Percentiles rank a stretch among this genome's conserved stretches.
These are phyloP conservation scores for Escovopsis sp. DNA, from an alignment of 2,329 filamentous ascomycete species.

Conservation along the genomic window DNA sequence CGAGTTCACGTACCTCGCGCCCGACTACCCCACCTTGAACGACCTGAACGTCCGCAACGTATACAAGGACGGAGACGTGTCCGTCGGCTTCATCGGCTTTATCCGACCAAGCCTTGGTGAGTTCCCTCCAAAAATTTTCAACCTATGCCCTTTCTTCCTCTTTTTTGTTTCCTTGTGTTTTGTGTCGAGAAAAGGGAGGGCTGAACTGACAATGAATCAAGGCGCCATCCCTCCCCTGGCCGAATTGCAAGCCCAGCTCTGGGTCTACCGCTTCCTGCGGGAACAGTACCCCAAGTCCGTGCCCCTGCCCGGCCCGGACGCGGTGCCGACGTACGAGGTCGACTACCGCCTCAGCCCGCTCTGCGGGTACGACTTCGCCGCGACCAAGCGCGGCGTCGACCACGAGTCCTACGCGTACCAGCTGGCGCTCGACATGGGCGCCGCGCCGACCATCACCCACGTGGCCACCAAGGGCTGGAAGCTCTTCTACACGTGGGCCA, in stretches of 20 bases:
- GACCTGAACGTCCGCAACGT: slow-evolving; percentile 37
- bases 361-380: slow-evolving; percentile 17
- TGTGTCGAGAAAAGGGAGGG: too few relatives aligned
- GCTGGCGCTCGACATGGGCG: slow-evolving; percentile 30
- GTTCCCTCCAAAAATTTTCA: too few relatives aligned
- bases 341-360: slow-evolving; percentile 25
- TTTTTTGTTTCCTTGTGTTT: too few relatives aligned
- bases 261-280: slow-evolving; percentile 26
- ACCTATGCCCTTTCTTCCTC: neutral
- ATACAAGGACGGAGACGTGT: slow-evolving; percentile 26
- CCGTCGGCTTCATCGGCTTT: slow-evolving; percentile 31
- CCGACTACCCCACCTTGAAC: slow-evolving; percentile 25
- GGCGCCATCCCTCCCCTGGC: slow-evolving; percentile 32
- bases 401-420: slow-evolving; percentile 36
- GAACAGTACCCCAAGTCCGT: slow-evolving; percentile 11
- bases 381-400: slow-evolving; percentile 27
- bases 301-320: slow-evolving; percentile 8
- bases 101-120: slow-evolving; percentile 27
- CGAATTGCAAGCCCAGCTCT: slow-evolving; percentile 33
- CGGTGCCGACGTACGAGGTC: slow-evolving; percentile 19
- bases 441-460: slow-evolving; percentile 22
- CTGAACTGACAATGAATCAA: neutral
- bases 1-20: slow-evolving; percentile 24
- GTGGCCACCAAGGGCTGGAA: slow-evolving; percentile 21
- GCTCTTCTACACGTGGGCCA: slow-evolving; percentile 28